Evolutionary conservation across 2,329 filamentous ascomycete genomes (phyloP), one percentile per base, ranked within the genome.

Genomic region (Davidsoniella eucalypti): DNA sequence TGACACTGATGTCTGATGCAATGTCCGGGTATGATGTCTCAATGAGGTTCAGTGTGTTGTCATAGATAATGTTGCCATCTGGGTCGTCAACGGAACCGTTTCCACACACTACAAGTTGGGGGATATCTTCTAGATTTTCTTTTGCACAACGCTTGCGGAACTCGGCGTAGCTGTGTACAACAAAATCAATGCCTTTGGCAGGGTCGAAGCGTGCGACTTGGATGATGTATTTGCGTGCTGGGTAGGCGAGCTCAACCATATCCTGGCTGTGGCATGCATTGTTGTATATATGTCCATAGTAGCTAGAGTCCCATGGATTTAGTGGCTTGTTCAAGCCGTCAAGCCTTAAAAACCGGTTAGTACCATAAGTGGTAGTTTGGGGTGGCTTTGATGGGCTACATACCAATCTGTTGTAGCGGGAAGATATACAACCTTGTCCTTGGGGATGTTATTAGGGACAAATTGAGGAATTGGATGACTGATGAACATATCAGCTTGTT

Each of bases 201-300:
- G 85, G 85, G 56, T 92, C 85, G 60, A 92, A 92, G 17, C 85
- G 80, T 1, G 85, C 83, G 23, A 90, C 76, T 61, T 92, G 85
- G 5, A 82, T 73, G 57, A 92, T 85, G 62, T 87, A 92, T 59
- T 80, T 74, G 56, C 69, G 73, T 9, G 67, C 65, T 3, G 78
- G 76, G 64, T 71, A 80, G 42, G 68, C 65, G 25, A 82, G 65
- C 57, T 71, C 66, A n/a, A 72, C 69, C 75, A 79, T 76, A 60
- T 73, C 64, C 63, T 80, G 69, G 44, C 73, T 62, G 57, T 73
- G 65, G 63, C 77, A 80, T 60, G 76, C 68, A 2, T 67, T 65
- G 57, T 81, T 82, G 65, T 88, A 86, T n/a, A 80, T 69, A 56
- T 84, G 76, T 47, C 82, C 73, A 57, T 90, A 90, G 64, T 83